phyloP scores from a whole-genome alignment of 2,329 filamentous ascomycete species.

The Cadophora sp. region DNA sequence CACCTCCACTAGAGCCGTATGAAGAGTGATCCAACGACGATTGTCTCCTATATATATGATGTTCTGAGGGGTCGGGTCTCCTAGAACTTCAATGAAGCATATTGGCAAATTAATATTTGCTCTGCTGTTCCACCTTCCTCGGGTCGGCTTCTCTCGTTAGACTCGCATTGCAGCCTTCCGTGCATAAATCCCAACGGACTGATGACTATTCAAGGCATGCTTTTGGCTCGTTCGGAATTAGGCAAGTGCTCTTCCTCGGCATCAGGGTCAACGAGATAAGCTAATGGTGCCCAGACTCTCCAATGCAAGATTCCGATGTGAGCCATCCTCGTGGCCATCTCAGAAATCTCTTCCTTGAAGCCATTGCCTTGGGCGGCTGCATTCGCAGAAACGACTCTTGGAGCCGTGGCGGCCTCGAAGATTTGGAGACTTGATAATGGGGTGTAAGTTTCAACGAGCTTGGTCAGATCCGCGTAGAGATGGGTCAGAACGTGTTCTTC shows the following conservation, averaged over 20 bases:
- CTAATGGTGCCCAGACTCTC: slow-evolving; percentile 82
- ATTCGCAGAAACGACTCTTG: slow-evolving; percentile 30
- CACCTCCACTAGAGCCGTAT: neutral
- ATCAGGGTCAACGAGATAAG: slow-evolving; percentile 59
- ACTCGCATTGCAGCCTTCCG: neutral
- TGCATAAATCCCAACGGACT: neutral
- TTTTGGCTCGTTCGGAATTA: slow-evolving; percentile 25
- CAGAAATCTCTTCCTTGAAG: slow-evolving; percentile 53
- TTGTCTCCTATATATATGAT: neutral
- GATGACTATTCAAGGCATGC: slow-evolving; percentile 28
- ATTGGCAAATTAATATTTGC: neutral
- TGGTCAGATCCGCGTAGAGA: slow-evolving; percentile 42
- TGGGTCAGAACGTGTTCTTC: slow-evolving; percentile 40
- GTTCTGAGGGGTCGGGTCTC: neutral
- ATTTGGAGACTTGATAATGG: slow-evolving; percentile 43
- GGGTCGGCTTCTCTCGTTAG: slow-evolving; percentile 13
- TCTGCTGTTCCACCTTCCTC: slow-evolving; percentile 9
- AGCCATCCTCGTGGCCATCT: slow-evolving; percentile 78
- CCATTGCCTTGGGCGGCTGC: slow-evolving; percentile 14
- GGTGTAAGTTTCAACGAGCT: slow-evolving; percentile 42
- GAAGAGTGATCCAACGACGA: neutral
- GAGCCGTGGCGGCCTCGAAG: slow-evolving; percentile 44
- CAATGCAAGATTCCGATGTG: slow-evolving; percentile 89
- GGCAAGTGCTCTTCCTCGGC: slow-evolving; percentile 36
- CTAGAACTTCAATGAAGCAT: neutral